A percentile compares a stretch with the other conserved stretches of the same genome.
Conservation (phyloP, 495 filamentous ascomycete genomes). For the Daldinia caldariorum region DNA sequence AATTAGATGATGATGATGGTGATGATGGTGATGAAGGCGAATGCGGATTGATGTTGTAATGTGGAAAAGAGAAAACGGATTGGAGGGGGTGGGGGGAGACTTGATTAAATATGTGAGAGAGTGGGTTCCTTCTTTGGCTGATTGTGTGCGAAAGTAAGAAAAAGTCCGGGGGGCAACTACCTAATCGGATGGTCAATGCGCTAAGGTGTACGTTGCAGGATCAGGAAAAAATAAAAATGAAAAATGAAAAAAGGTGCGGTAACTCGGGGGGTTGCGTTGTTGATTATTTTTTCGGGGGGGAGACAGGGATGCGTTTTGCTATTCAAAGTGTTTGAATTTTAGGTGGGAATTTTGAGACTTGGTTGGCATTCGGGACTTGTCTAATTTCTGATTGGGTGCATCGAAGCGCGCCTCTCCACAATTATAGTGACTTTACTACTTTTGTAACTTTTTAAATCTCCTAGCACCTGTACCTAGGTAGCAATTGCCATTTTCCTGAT, state of each 20-base stretch:
- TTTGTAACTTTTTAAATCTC: conserved; percentile 27
- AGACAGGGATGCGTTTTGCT: conserved; percentile 51
- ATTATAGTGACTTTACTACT: conserved; percentile 19
- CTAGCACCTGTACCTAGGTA: no score
- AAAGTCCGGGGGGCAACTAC: conserved; percentile 7
- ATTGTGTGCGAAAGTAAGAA: conserved; percentile 47
- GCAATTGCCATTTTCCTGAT: no score
- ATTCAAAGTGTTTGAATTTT: conserved; percentile 42
- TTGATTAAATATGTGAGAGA: conserved; percentile 57
- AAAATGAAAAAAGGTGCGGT: conserved; percentile 21
- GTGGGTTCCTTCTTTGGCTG: conserved; percentile 52
- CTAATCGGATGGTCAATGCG: conserved; percentile 37
- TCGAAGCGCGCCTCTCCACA: conserved; percentile 7
- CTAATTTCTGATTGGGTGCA: conserved; percentile 50
- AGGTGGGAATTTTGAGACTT: conserved; percentile 43
- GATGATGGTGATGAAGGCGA: no score
- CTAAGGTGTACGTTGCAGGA: conserved; percentile 11
- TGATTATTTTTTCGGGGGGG: conserved; percentile 46
- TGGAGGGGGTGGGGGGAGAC: conserved; percentile 54
- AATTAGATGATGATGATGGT: conserved; percentile 49
- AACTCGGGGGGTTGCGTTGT: conserved; percentile 36
- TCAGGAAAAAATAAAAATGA: conserved; percentile 30
- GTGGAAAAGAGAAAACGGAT: conserved; percentile 58
- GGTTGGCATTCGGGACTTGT: conserved; percentile 5
- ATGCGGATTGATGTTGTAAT: conserved; percentile 49